Percentiles rank a stretch among this genome's conserved stretches.
phyloP scores from a whole-genome alignment of 345 rosid genomes.

The Iberis pinnata region DNA sequence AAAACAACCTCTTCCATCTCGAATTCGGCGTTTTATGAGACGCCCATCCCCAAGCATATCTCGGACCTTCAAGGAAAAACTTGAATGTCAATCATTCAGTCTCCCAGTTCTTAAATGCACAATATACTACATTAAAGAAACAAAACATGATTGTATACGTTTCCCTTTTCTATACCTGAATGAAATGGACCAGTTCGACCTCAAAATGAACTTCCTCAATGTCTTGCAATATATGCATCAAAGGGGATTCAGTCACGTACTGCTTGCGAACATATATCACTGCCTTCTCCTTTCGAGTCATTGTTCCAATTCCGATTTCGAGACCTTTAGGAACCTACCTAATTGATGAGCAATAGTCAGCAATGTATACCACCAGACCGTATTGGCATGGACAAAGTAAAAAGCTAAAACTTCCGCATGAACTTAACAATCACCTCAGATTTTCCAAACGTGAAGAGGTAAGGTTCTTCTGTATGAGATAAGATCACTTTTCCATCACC shows the following conservation, averaged over 20 bases:
- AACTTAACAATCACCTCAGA: constrained; percentile 55
- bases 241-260: constrained; percentile 64
- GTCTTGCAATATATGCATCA: constrained; percentile 52
- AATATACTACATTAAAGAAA: background rate
- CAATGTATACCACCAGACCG: background rate
- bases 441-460: constrained; percentile 84
- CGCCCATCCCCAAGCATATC: constrained; percentile 99
- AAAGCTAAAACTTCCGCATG: constrained; percentile 1
- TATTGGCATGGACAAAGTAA: background rate
- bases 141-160: background rate
- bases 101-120: constrained; percentile 2
- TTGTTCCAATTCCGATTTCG: constrained; percentile 93
- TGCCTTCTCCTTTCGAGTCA: constrained; percentile 85
- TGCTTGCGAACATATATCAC: constrained; percentile 65
- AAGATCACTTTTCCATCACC: constrained; percentile 60
- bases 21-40: constrained; percentile 79
- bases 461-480: constrained; percentile 58
- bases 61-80: constrained; percentile 59
- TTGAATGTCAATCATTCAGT: constrained; percentile 14
- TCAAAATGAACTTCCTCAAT: constrained; percentile 85
- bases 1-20: constrained; percentile 73
- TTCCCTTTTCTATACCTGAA: constrained; percentile 48
- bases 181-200: constrained; percentile 84
- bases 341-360: constrained; percentile 21
- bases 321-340: constrained; percentile 90